phyloP scores from a whole-genome alignment of 225 moss, liverwort and hornwort species.

The Rhytidiadelphus loreus region DNA sequence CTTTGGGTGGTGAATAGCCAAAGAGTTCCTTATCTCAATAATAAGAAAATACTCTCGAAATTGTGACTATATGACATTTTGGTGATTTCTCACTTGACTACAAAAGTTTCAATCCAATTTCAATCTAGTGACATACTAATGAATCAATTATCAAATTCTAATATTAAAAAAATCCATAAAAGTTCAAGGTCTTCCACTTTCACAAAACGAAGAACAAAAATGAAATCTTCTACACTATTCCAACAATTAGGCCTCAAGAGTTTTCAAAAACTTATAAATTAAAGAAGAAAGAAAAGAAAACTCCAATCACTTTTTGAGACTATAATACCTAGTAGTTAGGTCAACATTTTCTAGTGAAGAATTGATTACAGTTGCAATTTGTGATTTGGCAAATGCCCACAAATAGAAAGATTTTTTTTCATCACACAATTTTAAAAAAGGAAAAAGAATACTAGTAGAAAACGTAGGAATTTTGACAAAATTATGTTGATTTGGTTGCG shows the following conservation, averaged over 20 bases:
- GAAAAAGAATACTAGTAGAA: no score
- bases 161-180: not conserved
- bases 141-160: not conserved
- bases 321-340: not conserved
- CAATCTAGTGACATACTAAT: not conserved
- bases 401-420: not conserved
- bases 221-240: not conserved
- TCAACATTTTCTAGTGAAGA: not conserved
- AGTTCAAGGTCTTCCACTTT: not conserved
- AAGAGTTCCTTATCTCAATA: no score
- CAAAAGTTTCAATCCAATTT: not conserved
- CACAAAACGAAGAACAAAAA: not conserved
- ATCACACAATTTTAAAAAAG: no score
- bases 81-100: not conserved
- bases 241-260: not conserved
- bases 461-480: no score
- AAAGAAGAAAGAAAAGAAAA: not conserved
- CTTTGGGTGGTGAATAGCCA: no score
- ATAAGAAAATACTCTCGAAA: no score
- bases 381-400: not conserved
- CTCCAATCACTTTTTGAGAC: not conserved
- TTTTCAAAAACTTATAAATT: not conserved
- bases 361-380: not conserved
- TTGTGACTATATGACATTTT: not conserved
- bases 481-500: no score